Percentiles rank a stretch among this genome's conserved stretches.
phyloP scores from a whole-genome alignment of 805 yeast genomes.

The Teunomyces atbi region DNA sequence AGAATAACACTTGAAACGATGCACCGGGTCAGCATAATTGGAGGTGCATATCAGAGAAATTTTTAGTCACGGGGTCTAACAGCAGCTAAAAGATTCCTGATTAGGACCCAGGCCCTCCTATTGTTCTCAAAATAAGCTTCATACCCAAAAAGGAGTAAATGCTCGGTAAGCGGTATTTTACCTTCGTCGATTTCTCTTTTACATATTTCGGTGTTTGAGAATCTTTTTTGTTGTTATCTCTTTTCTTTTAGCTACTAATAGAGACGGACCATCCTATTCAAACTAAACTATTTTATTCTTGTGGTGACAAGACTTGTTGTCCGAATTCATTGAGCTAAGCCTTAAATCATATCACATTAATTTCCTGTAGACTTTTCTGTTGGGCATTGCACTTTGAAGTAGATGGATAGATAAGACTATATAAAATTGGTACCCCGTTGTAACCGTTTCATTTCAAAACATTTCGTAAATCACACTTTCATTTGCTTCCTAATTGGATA shows the following conservation, averaged over 20 bases:
- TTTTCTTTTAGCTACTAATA: no score
- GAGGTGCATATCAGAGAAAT: not conserved
- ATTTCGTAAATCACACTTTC: not conserved
- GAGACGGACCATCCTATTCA: no score
- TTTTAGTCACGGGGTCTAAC: not conserved
- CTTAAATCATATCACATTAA: no score
- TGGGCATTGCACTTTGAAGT: no score
- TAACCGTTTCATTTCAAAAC: not conserved
- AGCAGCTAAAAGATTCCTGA: not conserved
- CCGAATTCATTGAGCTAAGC: no score
- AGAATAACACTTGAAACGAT: slow-evolving; percentile 1
- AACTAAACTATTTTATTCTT: no score
- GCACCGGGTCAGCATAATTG: slow-evolving; percentile 2
- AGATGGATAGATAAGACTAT: not conserved
- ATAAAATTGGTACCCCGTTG: not conserved
- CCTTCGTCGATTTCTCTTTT: not conserved
- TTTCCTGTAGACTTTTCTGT: no score
- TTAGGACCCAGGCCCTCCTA: not conserved
- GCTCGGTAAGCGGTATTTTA: not conserved
- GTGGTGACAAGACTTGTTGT: no score
- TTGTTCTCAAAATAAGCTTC: not conserved
- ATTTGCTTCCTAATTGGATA: not conserved
- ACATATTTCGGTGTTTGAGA: not conserved
- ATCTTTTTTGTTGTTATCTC: not conserved
- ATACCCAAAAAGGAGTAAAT: not conserved